A percentile compares a stretch with the other conserved stretches of the same genome.
These are phyloP conservation scores for Sechiopsis laciniata DNA, from an alignment of 306 rosid species.

Conservation along the genomic window DNA sequence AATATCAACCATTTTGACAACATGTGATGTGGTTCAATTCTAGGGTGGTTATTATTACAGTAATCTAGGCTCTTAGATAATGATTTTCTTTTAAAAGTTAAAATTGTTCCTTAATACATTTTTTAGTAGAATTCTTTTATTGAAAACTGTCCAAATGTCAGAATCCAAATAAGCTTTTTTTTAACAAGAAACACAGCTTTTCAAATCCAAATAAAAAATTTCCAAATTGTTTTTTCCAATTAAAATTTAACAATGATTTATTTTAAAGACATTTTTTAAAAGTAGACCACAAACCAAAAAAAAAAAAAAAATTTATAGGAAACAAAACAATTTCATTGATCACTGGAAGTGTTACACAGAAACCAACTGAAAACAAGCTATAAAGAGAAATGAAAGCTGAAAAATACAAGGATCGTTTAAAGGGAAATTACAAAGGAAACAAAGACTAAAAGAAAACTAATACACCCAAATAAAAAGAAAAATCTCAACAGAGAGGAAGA, in stretches of 20 bases:
- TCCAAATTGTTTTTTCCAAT: not conserved
- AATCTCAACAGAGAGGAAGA: too few species aligned
- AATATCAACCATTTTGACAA: not conserved
- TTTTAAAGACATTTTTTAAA: not conserved
- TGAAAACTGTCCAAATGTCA: not conserved
- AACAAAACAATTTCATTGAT: too few species aligned
- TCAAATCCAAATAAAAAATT: not conserved
- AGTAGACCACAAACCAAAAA: not conserved
- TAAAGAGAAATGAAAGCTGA: too few species aligned
- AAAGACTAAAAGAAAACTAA: too few species aligned
- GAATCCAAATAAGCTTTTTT: too few species aligned
- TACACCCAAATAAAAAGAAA: too few species aligned
- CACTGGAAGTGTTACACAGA: too few species aligned
- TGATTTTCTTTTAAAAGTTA: not conserved
- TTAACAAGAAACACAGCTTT: too few species aligned
- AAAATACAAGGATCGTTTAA: too few species aligned
- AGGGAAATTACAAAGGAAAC: too few species aligned
- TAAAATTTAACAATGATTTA: not conserved
- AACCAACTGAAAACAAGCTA: too few species aligned
- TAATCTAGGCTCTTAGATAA: not conserved
- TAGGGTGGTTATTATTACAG: not conserved
- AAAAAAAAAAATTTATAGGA: not conserved
- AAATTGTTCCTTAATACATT: not conserved
- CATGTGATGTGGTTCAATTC: slow-evolving; percentile 3
- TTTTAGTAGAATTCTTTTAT: not conserved